Conservation (phyloP, 2,329 filamentous ascomycete genomes). For the Clonostachys rosea region DNA sequence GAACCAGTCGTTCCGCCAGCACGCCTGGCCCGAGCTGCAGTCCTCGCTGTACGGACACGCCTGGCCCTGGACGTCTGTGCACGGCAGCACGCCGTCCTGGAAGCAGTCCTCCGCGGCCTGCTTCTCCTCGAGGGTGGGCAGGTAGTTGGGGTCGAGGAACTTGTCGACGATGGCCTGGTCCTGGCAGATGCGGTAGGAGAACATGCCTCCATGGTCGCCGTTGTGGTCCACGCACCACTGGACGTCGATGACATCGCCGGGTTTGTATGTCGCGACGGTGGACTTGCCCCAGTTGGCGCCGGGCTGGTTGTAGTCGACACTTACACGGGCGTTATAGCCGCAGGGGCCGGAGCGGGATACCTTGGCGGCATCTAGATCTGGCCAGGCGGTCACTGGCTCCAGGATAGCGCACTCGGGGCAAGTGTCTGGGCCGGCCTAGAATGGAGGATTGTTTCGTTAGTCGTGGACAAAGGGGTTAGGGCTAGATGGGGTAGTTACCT, state of each 20-base stretch:
- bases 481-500: conserved; percentile 22
- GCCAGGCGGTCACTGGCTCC: conserved; percentile 46
- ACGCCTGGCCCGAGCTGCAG: conserved; percentile 34
- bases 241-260: conserved; percentile 40
- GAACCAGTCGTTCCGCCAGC: conserved; percentile 49
- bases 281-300: conserved; percentile 33
- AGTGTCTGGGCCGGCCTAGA: conserved; percentile 38
- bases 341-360: conserved; percentile 45
- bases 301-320: conserved; percentile 48
- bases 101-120: conserved; percentile 49
- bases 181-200: conserved; percentile 47
- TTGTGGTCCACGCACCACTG: conserved; percentile 53
- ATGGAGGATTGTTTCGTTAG: conserved; percentile 1
- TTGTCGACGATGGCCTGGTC: conserved; percentile 45
- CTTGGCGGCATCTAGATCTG: conserved; percentile 34
- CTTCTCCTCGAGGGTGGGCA: conserved; percentile 46
- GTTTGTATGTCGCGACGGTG: conserved; percentile 34
- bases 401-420: conserved; percentile 51
- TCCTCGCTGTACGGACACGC: conserved; percentile 41
- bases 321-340: conserved; percentile 48
- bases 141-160: conserved; percentile 38
- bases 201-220: conserved; percentile 53
- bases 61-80: conserved; percentile 45
- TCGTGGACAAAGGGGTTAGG: background rate
- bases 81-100: conserved; percentile 36